Conservation (phyloP, 768 basidiomycete species). For the Kwoniella sp. region DNA sequence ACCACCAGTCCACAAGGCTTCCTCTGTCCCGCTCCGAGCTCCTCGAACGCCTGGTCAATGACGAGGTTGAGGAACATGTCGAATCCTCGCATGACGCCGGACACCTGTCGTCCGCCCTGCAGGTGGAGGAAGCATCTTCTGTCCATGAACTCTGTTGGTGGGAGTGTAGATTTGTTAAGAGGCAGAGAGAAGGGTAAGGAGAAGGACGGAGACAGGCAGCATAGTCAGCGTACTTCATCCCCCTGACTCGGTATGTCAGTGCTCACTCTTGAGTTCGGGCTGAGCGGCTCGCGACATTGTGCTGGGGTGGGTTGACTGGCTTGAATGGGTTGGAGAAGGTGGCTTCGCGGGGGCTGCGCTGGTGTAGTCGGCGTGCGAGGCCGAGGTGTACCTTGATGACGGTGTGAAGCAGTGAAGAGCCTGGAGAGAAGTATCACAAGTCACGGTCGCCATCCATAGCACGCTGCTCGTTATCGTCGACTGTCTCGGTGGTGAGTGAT, state of each 20-base stretch:
- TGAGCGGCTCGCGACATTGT: conserved; percentile 64
- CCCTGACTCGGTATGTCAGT: neutral
- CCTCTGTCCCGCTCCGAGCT: conserved; percentile 81
- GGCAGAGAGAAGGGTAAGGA: neutral
- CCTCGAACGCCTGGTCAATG: conserved; percentile 91
- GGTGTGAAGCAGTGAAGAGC: no score
- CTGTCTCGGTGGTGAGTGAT: no score
- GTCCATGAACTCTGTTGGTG: conserved; percentile 87
- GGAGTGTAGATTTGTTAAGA: neutral
- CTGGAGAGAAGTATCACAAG: no score
- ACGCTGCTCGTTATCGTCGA: no score
- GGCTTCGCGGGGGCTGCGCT: neutral
- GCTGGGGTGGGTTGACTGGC: no score
- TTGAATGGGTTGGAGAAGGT: neutral
- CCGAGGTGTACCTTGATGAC: no score
- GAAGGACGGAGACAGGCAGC: neutral
- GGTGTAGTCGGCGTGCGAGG: no score
- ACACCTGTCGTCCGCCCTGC: conserved; percentile 85
- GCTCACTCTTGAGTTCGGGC: conserved; percentile 92
- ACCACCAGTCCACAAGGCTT: conserved; percentile 89
- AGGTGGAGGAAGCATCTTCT: conserved; percentile 91
- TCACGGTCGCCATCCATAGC: no score
- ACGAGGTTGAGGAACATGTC: conserved; percentile 98
- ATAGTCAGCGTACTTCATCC: neutral
- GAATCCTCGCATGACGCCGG: conserved; percentile 89